Percentiles rank a stretch among this genome's conserved stretches.
Conservation (phyloP, 495 filamentous ascomycete species). For the Antarctomyces pellizariae region DNA sequence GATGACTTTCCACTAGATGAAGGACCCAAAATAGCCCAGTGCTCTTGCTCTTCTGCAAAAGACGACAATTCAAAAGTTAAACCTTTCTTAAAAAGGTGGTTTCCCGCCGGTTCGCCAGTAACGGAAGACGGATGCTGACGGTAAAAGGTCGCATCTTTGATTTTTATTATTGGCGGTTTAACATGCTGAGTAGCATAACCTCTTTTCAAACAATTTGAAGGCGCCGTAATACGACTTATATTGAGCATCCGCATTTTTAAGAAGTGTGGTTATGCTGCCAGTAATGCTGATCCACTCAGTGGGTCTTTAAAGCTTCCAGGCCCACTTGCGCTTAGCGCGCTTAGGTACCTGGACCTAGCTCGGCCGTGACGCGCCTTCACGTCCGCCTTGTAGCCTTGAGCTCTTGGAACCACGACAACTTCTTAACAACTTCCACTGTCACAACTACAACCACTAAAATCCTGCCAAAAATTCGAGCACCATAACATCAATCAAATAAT, state of each 20-base stretch:
- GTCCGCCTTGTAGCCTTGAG: not conserved
- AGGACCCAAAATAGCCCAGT: slow-evolving; percentile 58
- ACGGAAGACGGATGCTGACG: slow-evolving; percentile 39
- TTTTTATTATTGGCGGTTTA: slow-evolving; percentile 39
- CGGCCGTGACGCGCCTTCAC: not conserved
- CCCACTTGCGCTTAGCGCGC: too few species aligned
- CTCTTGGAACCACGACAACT: not conserved
- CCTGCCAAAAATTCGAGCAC: too few species aligned
- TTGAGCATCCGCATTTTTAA: too few species aligned
- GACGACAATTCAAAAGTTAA: slow-evolving; percentile 43
- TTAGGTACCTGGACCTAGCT: too few species aligned
- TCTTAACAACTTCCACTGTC: not conserved
- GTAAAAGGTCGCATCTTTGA: slow-evolving; percentile 61
- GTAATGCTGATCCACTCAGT: too few species aligned
- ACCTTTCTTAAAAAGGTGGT: slow-evolving; percentile 43
- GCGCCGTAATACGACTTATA: too few species aligned
- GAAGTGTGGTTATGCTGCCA: too few species aligned
- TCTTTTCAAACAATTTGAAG: too few species aligned
- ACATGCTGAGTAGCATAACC: too few species aligned
- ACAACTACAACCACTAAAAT: not conserved
- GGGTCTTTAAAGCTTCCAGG: too few species aligned
- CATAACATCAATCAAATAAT: too few species aligned
- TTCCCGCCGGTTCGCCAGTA: slow-evolving; percentile 34
- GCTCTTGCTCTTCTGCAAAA: slow-evolving; percentile 18
- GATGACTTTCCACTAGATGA: slow-evolving; percentile 49